Evolutionary conservation across 2,329 filamentous ascomycete genomes (phyloP).

Genomic region (Arthrobotrys pseudoclavata): DNA sequence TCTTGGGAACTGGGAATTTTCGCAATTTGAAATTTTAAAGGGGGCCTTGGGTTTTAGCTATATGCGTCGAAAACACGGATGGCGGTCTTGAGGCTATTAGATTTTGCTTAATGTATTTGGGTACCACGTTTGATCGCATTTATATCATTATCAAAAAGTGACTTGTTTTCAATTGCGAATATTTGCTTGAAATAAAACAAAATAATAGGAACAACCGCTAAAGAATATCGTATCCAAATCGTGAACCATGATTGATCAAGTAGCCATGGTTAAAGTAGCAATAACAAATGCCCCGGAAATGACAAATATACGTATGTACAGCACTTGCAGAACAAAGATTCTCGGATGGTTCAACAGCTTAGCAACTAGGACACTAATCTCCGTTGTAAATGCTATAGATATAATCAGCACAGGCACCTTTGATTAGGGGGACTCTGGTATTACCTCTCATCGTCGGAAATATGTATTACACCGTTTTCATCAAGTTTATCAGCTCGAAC

Average conservation of each 20-base stretch:
- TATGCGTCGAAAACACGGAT: not conserved
- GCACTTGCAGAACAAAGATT: not conserved
- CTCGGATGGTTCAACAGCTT: not conserved
- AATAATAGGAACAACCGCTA: not conserved
- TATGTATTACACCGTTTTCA: conserved; percentile 51
- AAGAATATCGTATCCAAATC: conserved; percentile 1
- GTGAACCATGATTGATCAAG: not conserved
- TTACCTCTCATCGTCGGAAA: conserved; percentile 61
- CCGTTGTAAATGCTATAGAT: conserved; percentile 45
- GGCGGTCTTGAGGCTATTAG: not conserved
- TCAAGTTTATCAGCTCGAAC: conserved; percentile 58
- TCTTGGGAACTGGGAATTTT: not conserved
- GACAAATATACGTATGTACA: conserved; percentile 31
- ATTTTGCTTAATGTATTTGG: not conserved
- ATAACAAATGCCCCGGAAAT: not conserved
- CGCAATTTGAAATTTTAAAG: not conserved
- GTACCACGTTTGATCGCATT: not conserved
- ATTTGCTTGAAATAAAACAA: not conserved
- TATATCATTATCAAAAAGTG: not conserved
- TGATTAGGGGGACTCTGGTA: not conserved
- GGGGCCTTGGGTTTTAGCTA: conserved; percentile 1
- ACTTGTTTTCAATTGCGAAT: no score
- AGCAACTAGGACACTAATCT: conserved; percentile 32
- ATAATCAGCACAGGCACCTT: not conserved
- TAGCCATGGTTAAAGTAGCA: not conserved